Evolutionary conservation across 208 protist species (phyloP).

Genomic region (Trypanosoma platydactyli): DNA sequence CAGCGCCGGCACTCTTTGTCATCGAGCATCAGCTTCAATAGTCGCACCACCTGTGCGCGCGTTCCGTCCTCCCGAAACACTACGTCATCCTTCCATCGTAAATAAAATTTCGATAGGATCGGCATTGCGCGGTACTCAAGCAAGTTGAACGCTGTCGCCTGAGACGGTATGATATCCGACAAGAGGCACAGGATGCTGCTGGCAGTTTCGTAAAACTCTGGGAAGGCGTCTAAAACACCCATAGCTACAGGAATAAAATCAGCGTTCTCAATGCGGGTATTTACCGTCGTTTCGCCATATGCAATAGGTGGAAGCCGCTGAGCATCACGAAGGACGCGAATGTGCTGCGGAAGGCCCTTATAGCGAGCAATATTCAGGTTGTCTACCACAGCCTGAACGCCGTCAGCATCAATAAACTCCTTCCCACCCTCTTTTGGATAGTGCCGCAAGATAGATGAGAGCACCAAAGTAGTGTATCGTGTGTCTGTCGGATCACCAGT

Average conservation of each 20-base stretch:
- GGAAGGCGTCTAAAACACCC: conserved; percentile 80
- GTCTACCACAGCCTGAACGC: conserved; percentile 74
- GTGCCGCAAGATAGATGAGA: conserved; percentile 86
- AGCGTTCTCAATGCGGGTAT: conserved; percentile 64
- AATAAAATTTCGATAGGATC: conserved; percentile 83
- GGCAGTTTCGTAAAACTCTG: conserved; percentile 82
- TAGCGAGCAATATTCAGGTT: conserved; percentile 84
- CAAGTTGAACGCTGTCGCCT: conserved; percentile 66
- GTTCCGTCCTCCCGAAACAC: conserved; percentile 80
- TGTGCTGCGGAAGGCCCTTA: conserved; percentile 89
- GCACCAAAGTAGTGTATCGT: conserved; percentile 75
- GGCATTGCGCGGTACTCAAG: conserved; percentile 88
- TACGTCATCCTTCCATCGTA: conserved; percentile 76
- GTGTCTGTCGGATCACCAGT: conserved; percentile 88
- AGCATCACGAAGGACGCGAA: conserved; percentile 79
- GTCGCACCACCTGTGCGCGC: conserved; percentile 44
- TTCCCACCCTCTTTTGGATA: conserved; percentile 75
- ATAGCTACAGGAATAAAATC: conserved; percentile 81
- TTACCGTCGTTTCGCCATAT: conserved; percentile 34
- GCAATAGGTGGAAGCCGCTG: conserved; percentile 57
- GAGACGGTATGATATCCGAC: conserved; percentile 53
- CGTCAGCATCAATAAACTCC: conserved; percentile 77
- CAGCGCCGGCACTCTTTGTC: conserved; percentile 79
- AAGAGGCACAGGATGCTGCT: conserved; percentile 61
- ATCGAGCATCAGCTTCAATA: conserved; percentile 77